These are phyloP conservation scores for Blastobotrys parvus DNA, from an alignment of 805 yeast genomes.

Conservation along the genomic window DNA sequence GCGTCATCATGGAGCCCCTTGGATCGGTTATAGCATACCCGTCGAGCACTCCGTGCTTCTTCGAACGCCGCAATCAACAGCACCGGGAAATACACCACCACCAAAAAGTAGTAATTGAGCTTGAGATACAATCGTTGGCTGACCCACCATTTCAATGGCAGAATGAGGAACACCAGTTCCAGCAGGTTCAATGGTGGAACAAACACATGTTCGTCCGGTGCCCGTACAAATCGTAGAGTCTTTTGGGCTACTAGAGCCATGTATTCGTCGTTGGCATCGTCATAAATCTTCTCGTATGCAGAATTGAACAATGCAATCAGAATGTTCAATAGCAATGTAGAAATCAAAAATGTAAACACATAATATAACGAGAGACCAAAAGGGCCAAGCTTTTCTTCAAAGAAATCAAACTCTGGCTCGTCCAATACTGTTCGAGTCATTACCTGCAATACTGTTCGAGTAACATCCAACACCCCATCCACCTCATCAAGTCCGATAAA, in stretches of 20 bases:
- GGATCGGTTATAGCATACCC: conserved; percentile 63
- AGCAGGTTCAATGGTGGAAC: conserved; percentile 79
- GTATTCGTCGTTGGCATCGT: conserved; percentile 76
- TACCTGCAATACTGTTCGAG: conserved; percentile 52
- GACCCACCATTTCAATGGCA: conserved; percentile 35
- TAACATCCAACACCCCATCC: conserved; percentile 75
- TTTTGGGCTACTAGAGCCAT: conserved; percentile 78
- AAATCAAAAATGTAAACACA: conserved; percentile 64
- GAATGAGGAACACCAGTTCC: conserved; percentile 47
- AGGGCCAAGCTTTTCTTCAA: conserved; percentile 71
- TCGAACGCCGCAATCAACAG: conserved; percentile 50
- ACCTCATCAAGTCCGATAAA: conserved; percentile 81
- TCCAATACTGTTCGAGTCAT: conserved; percentile 68
- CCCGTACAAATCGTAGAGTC: conserved; percentile 74
- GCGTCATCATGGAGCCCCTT: conserved; percentile 66
- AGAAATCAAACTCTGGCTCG: conserved; percentile 61
- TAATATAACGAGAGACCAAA: conserved; percentile 76
- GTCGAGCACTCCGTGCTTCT: conserved; percentile 59
- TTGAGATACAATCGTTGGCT: conserved; percentile 28
- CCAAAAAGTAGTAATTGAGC: conserved; percentile 51
- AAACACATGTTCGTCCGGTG: conserved; percentile 78
- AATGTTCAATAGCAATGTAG: conserved; percentile 71
- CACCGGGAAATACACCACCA: conserved; percentile 59
- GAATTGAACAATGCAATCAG: conserved; percentile 78
- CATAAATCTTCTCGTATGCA: conserved; percentile 73